Evolutionary conservation across 2,329 filamentous ascomycete genomes (phyloP), one percentile per base, ranked within the genome.

Genomic region (Verruconis gallopava): DNA sequence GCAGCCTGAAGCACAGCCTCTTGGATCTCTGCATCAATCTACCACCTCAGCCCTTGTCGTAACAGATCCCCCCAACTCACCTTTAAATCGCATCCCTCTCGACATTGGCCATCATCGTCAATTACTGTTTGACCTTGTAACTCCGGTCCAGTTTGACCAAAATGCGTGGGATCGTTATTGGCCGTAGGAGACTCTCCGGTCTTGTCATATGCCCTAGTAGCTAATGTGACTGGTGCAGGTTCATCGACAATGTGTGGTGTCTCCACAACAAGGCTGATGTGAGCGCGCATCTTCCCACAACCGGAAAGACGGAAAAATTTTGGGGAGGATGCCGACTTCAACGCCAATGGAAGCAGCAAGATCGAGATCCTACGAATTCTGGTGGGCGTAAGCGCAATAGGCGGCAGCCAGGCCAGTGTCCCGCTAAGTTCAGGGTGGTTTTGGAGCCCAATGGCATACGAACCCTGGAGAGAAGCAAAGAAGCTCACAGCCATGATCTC

Each of bases 241-340:
- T 43, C 44, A 47, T 52, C 21, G 49, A 52, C 35, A 51, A 52
- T 39, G 44, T 51, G 14, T 51, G 48, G 50, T 51, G 48, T 35
- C n/a, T 48, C 15, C 47, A 52, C 30, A 47, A 48, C 36, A 46
- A 45, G 25, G 43, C 20, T 12, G 41, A 43, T 21, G 41, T 33
- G 6, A 40, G n/a, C n/a, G 43, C 14, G 41, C 40, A 18, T 15
- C 45, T 12, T 21, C 40, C 25, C 12, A 9, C n/a, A 18, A 13
- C 48, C 44, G 14, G 48, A 43, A 35, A 42, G 44, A 18, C 22
- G 15, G 42, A 43, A 6, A 52, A 49, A 35, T 40, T 50, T 15
- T 49, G 50, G 37, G 50, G 50, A 3, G 47, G 37, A 9, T 51
- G 49, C 37, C 44, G 50, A 5, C 40, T 52, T 25, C 46, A 48